Base-by-base conservation (phyloP, 805 yeast genomes). In the Naumovozyma baii region DNA sequence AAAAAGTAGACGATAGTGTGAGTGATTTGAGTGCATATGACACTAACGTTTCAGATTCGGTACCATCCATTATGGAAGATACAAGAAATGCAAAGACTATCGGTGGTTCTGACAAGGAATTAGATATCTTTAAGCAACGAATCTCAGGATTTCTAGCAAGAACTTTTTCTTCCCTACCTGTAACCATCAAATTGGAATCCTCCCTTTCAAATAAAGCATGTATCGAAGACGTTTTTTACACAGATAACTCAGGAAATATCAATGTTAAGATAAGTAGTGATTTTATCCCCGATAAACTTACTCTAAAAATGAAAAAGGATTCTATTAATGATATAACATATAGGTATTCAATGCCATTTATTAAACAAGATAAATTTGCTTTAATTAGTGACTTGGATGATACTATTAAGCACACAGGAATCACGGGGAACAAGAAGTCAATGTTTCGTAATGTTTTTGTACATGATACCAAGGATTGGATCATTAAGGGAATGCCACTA, bases 351-450 rank as follows among this genome's bases (percentile, higher is more conserved):
- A 32, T 45, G 4, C 34, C 44, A 31, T 45, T 39, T 17, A 45
- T 60, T 4, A 44, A 51, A 26, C 48, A 54, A 1, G 37, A 54
- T 0, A 92, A 94, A 0, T 64, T 80, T 17, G 84, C 83, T 10
- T 59, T 92, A 2, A 87, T 92, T 17, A 79, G 88, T 51, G 99
- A 92, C 59, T 80, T 92, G 32, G 99, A 92, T 57, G 99, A 92
- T 56, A 92, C 99, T 0, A 78, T 90, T 28, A 83, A 92, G 52
- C 68, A 76, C 32, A 87, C 98, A 0, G 97, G 97, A 2, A 90
- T 92, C 1, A 70, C 83, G 26, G 90, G 90, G 1, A 94, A 88
- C 44, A 87, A 85, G 61, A 70, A 94, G 42, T 85, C 83, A 31
- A 68, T 90, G 47, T 78, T 92, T 61, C 69, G 81, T 43, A 88